A percentile compares a stretch with the other conserved stretches of the same genome.
Conservation (phyloP, 1,284 basidiomycete species). For the Apiotrichum laibachii region DNA sequence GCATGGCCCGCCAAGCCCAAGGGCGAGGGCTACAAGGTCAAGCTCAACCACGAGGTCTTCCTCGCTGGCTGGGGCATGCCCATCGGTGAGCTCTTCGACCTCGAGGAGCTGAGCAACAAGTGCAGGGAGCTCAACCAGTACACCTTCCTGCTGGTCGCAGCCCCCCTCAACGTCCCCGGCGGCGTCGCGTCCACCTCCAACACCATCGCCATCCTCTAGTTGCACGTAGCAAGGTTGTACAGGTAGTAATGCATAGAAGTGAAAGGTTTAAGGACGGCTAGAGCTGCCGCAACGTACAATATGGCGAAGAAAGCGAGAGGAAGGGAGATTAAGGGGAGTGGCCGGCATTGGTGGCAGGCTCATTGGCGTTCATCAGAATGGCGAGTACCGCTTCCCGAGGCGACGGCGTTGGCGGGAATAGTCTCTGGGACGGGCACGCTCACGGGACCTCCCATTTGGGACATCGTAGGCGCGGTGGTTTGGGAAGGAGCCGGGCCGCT, state of each 20-base stretch:
- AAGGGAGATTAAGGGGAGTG: too few relatives aligned
- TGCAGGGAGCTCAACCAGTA: slow-evolving; percentile 40
- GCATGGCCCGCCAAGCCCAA: slow-evolving; percentile 22
- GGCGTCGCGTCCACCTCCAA: slow-evolving; percentile 53
- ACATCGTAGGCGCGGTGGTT: too few relatives aligned
- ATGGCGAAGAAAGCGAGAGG: too few relatives aligned
- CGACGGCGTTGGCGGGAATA: not conserved
- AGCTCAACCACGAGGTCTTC: slow-evolving; percentile 33
- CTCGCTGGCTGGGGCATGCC: slow-evolving; percentile 38
- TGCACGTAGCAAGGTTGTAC: not conserved
- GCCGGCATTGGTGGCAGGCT: too few relatives aligned
- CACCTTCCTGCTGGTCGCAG: slow-evolving; percentile 50
- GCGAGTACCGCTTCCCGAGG: not conserved
- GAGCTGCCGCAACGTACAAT: too few relatives aligned
- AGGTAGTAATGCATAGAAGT: not conserved
- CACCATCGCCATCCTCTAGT: slow-evolving; percentile 45
- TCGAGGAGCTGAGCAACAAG: slow-evolving; percentile 43
- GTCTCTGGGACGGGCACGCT: not conserved
- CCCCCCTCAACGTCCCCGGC: slow-evolving; percentile 49
- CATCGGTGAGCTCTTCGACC: slow-evolving; percentile 53
- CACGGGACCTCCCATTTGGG: too few relatives aligned
- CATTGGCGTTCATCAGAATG: not conserved
- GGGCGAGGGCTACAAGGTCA: not conserved
- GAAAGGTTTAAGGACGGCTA: too few relatives aligned
- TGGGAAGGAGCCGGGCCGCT: not conserved